Evolutionary conservation across 139 green algal species (phyloP).

Genomic region (Chara braunii): DNA sequence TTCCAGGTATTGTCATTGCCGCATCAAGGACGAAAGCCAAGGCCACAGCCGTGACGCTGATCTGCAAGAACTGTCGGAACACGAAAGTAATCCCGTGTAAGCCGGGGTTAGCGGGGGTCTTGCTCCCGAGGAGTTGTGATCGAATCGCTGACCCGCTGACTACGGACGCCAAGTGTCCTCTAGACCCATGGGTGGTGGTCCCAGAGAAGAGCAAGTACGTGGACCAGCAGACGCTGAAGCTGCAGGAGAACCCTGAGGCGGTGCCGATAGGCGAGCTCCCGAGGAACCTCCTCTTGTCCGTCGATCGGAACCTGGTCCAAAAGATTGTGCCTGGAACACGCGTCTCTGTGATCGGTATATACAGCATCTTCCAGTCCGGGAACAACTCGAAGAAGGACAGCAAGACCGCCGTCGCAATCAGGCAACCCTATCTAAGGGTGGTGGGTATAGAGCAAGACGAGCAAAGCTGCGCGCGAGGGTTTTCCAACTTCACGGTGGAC

Average conservation of each 20-base stretch:
- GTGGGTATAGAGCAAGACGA: slow-evolving; percentile 71
- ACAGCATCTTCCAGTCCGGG: slow-evolving; percentile 67
- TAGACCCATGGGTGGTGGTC: slow-evolving; percentile 77
- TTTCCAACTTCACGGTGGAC: slow-evolving; percentile 36
- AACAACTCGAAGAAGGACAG: too few relatives aligned
- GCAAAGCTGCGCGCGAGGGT: slow-evolving; percentile 39
- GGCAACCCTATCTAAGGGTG: slow-evolving; percentile 90
- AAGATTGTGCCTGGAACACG: slow-evolving; percentile 76
- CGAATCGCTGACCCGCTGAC: background rate
- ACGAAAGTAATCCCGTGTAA: slow-evolving; percentile 49
- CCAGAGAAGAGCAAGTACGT: slow-evolving; percentile 69
- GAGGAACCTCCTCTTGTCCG: slow-evolving; percentile 68
- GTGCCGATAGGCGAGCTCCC: slow-evolving; percentile 91
- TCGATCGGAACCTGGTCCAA: slow-evolving; percentile 75
- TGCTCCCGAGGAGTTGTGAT: slow-evolving; percentile 68
- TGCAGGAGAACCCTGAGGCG: slow-evolving; percentile 89
- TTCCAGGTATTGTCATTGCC: slow-evolving; percentile 91
- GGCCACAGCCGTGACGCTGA: slow-evolving; percentile 76
- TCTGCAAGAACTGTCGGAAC: slow-evolving; percentile 75
- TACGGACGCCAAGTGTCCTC: too few relatives aligned
- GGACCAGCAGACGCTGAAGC: slow-evolving; percentile 96
- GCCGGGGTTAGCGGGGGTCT: slow-evolving; percentile 71
- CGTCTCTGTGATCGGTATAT: slow-evolving; percentile 87
- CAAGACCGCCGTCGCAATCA: slow-evolving; percentile 53
- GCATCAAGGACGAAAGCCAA: slow-evolving; percentile 81